phyloP scores from a whole-genome alignment of 345 rosid species.

The Gossypium stocksii region DNA sequence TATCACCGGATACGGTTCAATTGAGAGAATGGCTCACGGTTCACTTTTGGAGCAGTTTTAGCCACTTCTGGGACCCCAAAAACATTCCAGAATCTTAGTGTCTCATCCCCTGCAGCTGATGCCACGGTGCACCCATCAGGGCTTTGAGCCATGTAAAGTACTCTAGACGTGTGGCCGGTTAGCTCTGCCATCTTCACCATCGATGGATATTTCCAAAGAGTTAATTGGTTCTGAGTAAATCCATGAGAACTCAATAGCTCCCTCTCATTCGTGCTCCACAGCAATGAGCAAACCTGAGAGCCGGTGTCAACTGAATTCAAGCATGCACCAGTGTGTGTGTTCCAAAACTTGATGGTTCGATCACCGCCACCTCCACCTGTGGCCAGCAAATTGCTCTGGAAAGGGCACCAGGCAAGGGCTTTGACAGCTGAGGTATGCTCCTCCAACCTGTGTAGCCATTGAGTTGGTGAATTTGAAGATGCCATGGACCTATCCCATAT shows the following conservation, averaged over 20 bases:
- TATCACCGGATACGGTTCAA: conserved; percentile 41
- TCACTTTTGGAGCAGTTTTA: conserved; percentile 40
- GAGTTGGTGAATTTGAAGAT: conserved; percentile 36
- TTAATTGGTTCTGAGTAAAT: conserved; percentile 43
- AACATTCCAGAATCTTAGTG: conserved; percentile 56
- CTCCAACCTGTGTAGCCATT: conserved; percentile 46
- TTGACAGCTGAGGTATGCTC: conserved; percentile 52
- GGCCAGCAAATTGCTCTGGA: conserved; percentile 46
- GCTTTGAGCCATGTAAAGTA: conserved; percentile 50
- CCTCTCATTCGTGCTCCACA: conserved; percentile 51
- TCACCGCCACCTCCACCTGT: conserved; percentile 57
- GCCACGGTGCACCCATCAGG: conserved; percentile 68
- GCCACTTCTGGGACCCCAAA: conserved; percentile 53
- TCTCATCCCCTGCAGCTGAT: conserved; percentile 63
- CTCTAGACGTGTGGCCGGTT: conserved; percentile 48
- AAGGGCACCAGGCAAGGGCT: conserved; percentile 61
- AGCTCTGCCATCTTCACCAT: conserved; percentile 50
- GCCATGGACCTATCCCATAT: conserved; percentile 48
- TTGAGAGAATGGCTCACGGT: conserved; percentile 43
- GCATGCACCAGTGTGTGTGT: conserved; percentile 45
- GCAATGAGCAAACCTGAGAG: conserved; percentile 43
- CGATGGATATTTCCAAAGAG: conserved; percentile 47
- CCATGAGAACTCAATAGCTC: conserved; percentile 57
- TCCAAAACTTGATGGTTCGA: conserved; percentile 43
- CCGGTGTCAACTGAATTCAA: conserved; percentile 49